Evolutionary conservation across 106 monocot genomes (phyloP).

Genomic region (Dioscorea zingiberensis): DNA sequence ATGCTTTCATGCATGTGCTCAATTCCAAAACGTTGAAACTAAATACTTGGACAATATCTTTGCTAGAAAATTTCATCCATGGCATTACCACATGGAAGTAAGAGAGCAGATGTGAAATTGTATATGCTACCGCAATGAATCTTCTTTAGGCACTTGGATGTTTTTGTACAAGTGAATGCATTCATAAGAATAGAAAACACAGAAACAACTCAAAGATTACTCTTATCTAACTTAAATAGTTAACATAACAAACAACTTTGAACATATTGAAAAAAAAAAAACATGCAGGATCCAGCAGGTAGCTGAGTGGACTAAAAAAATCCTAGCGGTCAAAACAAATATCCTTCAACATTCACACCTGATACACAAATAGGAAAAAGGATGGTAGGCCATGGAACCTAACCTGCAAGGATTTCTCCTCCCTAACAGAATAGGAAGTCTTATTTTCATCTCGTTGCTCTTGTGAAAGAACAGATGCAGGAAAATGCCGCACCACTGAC

Average conservation of each 20-base stretch:
- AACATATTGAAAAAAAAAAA: too few relatives aligned
- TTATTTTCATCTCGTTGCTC: constrained; percentile 21
- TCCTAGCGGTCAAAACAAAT: too few relatives aligned
- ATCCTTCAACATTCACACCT: background rate
- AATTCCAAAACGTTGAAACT: too few relatives aligned
- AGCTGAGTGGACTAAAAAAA: too few relatives aligned
- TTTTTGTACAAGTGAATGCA: background rate
- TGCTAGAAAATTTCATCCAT: background rate
- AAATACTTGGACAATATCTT: background rate
- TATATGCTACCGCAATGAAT: background rate
- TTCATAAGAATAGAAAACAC: too few relatives aligned
- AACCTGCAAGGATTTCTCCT: constrained; percentile 20
- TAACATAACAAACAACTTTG: background rate
- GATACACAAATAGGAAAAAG: background rate
- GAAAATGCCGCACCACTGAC: constrained; percentile 17
- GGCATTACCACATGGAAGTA: background rate
- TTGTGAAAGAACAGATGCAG: constrained; percentile 14
- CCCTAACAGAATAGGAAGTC: background rate
- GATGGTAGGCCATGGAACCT: background rate
- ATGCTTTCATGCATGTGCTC: too few relatives aligned
- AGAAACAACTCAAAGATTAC: too few relatives aligned
- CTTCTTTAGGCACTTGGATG: background rate
- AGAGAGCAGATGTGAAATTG: background rate
- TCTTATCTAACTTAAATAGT: too few relatives aligned
- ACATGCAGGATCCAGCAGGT: too few relatives aligned